Evolutionary conservation across 805 yeast genomes (phyloP).

Genomic region (Candida tammaniensis): DNA sequence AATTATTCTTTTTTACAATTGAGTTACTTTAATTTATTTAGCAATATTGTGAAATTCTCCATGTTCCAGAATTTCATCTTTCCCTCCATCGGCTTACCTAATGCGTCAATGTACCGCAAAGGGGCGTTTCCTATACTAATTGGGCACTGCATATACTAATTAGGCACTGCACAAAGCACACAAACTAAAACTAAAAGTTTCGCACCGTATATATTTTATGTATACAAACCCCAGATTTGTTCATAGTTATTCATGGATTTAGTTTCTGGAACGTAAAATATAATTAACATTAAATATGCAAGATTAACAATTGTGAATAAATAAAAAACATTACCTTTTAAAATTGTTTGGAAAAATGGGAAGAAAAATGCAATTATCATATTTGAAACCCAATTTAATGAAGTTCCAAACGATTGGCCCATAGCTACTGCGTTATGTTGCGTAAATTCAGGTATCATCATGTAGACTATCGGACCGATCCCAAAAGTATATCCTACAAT

Average conservation of each 20-base stretch:
- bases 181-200: no score
- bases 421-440: slow-evolving; percentile 29
- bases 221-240: no score
- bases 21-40: no score
- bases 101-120: no score
- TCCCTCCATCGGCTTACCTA: no score
- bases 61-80: no score
- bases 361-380: slow-evolving; percentile 31
- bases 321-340: slow-evolving; percentile 30
- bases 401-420: slow-evolving; percentile 36
- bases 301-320: slow-evolving; percentile 22
- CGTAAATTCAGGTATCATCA: slow-evolving; percentile 36
- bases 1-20: slow-evolving; percentile 1
- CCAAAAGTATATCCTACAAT: slow-evolving; percentile 34
- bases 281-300: slow-evolving; percentile 18
- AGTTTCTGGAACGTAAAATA: slow-evolving; percentile 32
- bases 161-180: no score
- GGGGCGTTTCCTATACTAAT: no score
- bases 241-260: slow-evolving; percentile 20
- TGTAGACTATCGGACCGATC: slow-evolving; percentile 35
- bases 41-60: no score
- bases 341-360: slow-evolving; percentile 22
- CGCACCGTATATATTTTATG: no score
- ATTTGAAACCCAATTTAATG: slow-evolving; percentile 34
- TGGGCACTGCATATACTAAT: no score